Evolutionary conservation across 352 stramenopile genomes (phyloP).

Genomic region (Globisporangium abappressorium): DNA sequence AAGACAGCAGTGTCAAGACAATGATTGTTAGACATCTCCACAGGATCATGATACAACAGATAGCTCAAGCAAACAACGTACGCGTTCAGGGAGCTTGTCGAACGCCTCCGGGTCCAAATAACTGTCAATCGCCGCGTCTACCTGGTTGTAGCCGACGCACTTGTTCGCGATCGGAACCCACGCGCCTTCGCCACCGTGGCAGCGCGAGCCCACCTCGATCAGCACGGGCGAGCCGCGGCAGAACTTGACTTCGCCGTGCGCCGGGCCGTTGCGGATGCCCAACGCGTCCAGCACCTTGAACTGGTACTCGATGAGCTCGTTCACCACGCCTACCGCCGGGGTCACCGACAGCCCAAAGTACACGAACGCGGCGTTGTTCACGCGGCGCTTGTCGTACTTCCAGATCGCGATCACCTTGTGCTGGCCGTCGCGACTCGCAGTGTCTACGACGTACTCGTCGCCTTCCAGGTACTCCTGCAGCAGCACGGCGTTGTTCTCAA

Average conservation of each 20-base stretch:
- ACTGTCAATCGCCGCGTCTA: slow-evolving; percentile 87
- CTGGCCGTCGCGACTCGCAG: slow-evolving; percentile 88
- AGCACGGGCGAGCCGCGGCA: slow-evolving; percentile 86
- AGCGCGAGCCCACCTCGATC: slow-evolving; percentile 95
- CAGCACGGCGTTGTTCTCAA: slow-evolving; percentile 80
- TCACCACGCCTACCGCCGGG: slow-evolving; percentile 58
- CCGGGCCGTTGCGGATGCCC: slow-evolving; percentile 71
- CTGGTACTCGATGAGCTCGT: slow-evolving; percentile 84
- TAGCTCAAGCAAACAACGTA: slow-evolving; percentile 20
- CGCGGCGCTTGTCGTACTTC: slow-evolving; percentile 97
- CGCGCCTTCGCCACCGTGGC: slow-evolving; percentile 93
- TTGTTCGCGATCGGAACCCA: slow-evolving; percentile 91
- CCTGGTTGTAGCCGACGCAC: slow-evolving; percentile 93
- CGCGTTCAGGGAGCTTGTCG: slow-evolving; percentile 49
- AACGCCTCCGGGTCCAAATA: slow-evolving; percentile 66
- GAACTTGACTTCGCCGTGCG: slow-evolving; percentile 85
- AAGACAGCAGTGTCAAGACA: neutral
- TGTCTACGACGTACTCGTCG: slow-evolving; percentile 96
- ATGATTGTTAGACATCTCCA: neutral
- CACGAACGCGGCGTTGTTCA: slow-evolving; percentile 94
- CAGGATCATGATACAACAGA: neutral
- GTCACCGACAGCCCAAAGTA: slow-evolving; percentile 90
- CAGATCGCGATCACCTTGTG: slow-evolving; percentile 96
- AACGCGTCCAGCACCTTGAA: slow-evolving; percentile 70
- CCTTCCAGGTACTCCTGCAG: slow-evolving; percentile 94